A percentile compares a stretch with the other conserved stretches of the same genome.
Conservation (phyloP, 2,329 filamentous ascomycete species). For the Hypoxylon sp. region DNA sequence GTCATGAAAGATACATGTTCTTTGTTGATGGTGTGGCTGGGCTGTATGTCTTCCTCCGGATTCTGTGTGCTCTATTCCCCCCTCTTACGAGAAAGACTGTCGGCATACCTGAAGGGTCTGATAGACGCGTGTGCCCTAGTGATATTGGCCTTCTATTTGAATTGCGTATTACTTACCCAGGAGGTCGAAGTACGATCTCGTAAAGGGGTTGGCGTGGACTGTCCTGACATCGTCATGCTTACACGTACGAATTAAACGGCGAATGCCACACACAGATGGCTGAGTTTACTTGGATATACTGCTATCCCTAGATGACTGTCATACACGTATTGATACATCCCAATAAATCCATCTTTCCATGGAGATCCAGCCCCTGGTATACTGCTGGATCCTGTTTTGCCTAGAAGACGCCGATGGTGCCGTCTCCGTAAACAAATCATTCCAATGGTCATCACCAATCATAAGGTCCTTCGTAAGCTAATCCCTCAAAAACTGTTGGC, state of each 20-base stretch:
- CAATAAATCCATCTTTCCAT: constrained; percentile 19
- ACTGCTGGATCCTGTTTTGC: constrained; percentile 14
- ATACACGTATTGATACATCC: constrained; percentile 40
- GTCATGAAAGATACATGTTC: neutral
- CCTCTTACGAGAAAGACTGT: too few relatives aligned
- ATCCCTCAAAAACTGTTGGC: constrained; percentile 12
- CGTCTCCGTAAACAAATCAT: constrained; percentile 26
- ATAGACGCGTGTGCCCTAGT: neutral
- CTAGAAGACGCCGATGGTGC: neutral
- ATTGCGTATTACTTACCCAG: neutral
- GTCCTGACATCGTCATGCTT: neutral
- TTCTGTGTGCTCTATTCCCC: too few relatives aligned
- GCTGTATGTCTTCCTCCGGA: too few relatives aligned
- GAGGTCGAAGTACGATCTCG: neutral
- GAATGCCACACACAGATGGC: neutral
- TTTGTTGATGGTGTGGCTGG: too few relatives aligned
- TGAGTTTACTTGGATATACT: constrained; percentile 28
- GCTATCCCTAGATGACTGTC: constrained; percentile 21
- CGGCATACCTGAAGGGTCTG: neutral
- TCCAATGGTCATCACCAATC: constrained; percentile 26
- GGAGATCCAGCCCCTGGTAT: constrained; percentile 8
- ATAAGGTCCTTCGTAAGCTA: constrained; percentile 22
- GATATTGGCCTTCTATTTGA: neutral
- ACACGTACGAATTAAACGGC: neutral
- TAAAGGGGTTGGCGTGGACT: neutral